Conservation (phyloP, 2,329 filamentous ascomycete species). For the Aspergillus sp. region DNA sequence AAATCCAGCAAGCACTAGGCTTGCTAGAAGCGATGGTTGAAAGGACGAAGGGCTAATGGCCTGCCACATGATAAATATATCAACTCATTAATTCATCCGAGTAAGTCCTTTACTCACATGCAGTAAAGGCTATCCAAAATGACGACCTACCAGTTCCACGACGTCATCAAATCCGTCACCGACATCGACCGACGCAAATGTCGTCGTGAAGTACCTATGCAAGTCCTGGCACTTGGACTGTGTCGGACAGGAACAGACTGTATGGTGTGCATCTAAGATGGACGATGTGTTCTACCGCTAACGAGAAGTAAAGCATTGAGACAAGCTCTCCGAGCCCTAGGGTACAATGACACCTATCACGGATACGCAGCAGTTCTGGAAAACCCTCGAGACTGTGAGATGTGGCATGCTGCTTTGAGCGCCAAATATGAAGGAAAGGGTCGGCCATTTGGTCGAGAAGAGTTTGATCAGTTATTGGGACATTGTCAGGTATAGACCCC, state of each 20-base stretch:
- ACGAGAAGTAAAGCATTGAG: conserved; percentile 20
- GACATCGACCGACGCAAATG: background rate
- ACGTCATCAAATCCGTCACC: background rate
- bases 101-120: too few relatives aligned
- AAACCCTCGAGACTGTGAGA: conserved; percentile 9
- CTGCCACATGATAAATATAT: too few relatives aligned
- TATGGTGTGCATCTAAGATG: too few relatives aligned
- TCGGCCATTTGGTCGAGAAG: background rate
- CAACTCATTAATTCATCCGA: too few relatives aligned
- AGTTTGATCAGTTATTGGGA: conserved; percentile 15
- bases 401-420: conserved; percentile 3
- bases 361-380: conserved; percentile 18
- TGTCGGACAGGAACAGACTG: conserved; percentile 25
- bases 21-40: too few relatives aligned
- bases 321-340: conserved; percentile 27
- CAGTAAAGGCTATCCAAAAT: too few relatives aligned
- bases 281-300: too few relatives aligned
- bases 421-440: conserved; percentile 8
- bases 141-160: too few relatives aligned
- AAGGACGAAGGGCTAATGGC: too few relatives aligned
- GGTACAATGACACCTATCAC: conserved; percentile 29
- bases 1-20: too few relatives aligned
- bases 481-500: background rate
- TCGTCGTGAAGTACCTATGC: conserved; percentile 16
- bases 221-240: conserved; percentile 28